Evolutionary conservation across 805 yeast genomes (phyloP), one percentile per base, ranked within the genome.

Genomic region (Allodekkera sacchari): DNA sequence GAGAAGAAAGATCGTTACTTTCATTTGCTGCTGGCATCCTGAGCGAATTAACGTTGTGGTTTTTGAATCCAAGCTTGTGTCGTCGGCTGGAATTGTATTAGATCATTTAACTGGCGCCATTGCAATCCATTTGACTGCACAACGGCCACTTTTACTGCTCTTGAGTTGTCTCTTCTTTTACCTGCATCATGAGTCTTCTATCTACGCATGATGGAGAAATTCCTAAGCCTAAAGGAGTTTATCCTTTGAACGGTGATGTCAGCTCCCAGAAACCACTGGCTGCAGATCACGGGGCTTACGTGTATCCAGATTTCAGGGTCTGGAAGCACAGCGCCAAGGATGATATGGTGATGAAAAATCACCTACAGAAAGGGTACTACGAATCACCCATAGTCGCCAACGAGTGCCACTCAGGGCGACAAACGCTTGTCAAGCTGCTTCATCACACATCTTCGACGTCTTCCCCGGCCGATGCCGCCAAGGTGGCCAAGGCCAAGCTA

Each of bases 351-450:
- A 67, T 78, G 45, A 63, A 68, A 30, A 67, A 61, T 21, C 63
- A 68, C 47, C 59, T 83, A 26, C 84, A 78, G 41, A 75, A 79
- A 44, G 95, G 95, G 6, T 75, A 67, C 42, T 68, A 66, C 36
- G 85, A 82, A 44, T 57, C 74, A 1, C 77, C 87, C 2, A 53
- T 53, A 15, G 83, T 78, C 2, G 50, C 64, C 22, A 74, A 79
- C 47, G 95, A 84, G 52, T 68, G 77, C 31, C 73, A 77, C 29
- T 70, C 84, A 0, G 88, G 85, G 2, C 60, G 85, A 31, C 74
- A 71, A 39, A 57, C 77, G 13, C 57, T 75, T 42, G 59, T 62
- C 12, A 62, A 63, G 25, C 31, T 49, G 7, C 38, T 57, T 8
- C 45, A 37, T 19, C 19, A 18, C 12, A 23, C 22, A 18, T 18